Conservation (phyloP, 106 monocot species). For the Apostasia shenzhenica region DNA sequence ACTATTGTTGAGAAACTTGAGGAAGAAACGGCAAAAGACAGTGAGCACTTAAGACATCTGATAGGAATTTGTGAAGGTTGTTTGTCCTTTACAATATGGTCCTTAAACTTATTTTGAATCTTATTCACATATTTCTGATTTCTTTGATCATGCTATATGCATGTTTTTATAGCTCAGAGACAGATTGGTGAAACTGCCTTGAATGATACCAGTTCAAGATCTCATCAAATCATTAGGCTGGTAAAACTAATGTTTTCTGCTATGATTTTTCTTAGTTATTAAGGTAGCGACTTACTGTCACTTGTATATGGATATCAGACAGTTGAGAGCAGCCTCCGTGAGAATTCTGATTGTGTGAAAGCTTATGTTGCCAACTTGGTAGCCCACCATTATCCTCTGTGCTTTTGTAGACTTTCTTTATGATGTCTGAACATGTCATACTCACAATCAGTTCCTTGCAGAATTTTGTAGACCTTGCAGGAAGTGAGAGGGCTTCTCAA, state of each 20-base stretch:
- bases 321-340: constrained; percentile 77
- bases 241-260: constrained; percentile 19
- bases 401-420: not conserved
- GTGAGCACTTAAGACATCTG: constrained; percentile 68
- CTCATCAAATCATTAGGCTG: constrained; percentile 98
- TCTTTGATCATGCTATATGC: not conserved
- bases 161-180: constrained; percentile 59
- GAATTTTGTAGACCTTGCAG: constrained; percentile 99
- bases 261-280: not conserved
- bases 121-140: not conserved
- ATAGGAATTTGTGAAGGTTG: constrained; percentile 94
- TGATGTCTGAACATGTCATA: not conserved
- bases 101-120: not conserved
- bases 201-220: constrained; percentile 96
- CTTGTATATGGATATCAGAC: constrained; percentile 33
- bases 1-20: constrained; percentile 88
- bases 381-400: not conserved
- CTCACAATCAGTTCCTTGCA: constrained; percentile 23
- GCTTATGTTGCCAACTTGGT: constrained; percentile 93
- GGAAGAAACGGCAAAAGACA: constrained; percentile 78
- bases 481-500: constrained; percentile 90
- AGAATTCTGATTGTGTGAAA: constrained; percentile 77
- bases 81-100: not conserved
- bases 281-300: not conserved
- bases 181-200: constrained; percentile 92